Conservation (phyloP, 2,329 filamentous ascomycete genomes). For the Plectosphaerella plurivora region DNA sequence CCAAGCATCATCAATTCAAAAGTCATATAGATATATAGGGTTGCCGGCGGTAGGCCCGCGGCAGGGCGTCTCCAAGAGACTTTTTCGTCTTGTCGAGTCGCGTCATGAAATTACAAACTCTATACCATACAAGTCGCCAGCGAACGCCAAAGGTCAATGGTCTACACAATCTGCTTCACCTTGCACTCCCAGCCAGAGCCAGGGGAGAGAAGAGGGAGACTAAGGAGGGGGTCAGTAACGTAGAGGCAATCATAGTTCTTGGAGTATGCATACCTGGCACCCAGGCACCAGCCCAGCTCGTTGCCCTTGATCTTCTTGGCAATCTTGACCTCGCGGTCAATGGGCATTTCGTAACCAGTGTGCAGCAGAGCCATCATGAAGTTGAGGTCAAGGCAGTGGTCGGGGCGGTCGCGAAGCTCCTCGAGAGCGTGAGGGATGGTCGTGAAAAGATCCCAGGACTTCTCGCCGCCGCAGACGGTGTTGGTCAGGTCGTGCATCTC, state of each 20-base stretch:
- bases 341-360: conserved; percentile 96
- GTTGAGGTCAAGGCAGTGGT: conserved; percentile 92
- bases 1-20: background rate
- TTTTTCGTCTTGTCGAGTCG: conserved; percentile 2
- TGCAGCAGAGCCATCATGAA: conserved; percentile 93
- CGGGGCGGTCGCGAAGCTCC: conserved; percentile 76
- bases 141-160: conserved; percentile 8
- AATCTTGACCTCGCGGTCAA: conserved; percentile 93
- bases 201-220: conserved; percentile 76
- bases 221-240: conserved; percentile 38
- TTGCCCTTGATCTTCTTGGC: conserved; percentile 98
- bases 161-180: conserved; percentile 67
- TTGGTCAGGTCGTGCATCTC: conserved; percentile 84
- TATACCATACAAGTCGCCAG: conserved; percentile 10
- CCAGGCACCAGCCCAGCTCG: conserved; percentile 95
- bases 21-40: background rate
- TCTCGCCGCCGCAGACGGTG: conserved; percentile 77
- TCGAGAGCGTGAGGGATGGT: conserved; percentile 71
- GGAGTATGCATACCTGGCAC: conserved; percentile 70
- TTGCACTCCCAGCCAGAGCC: conserved; percentile 88
- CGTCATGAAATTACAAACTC: conserved; percentile 14
- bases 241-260: background rate
- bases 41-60: background rate
- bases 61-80: background rate
- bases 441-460: conserved; percentile 75